Conservation (phyloP, 495 filamentous ascomycete species). For the Tuber brumale region DNA sequence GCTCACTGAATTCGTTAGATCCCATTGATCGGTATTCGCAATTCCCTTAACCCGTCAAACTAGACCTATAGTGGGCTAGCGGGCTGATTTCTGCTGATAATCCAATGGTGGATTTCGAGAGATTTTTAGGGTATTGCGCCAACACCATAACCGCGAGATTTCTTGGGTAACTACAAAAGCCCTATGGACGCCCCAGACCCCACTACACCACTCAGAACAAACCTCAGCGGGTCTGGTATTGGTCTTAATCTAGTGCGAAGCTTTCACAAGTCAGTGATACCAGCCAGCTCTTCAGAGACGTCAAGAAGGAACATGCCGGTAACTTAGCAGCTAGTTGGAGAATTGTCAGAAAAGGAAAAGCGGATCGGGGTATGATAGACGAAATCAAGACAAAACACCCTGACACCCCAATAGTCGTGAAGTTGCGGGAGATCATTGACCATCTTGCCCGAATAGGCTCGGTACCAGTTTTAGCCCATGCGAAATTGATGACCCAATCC, state of each 20-base stretch:
- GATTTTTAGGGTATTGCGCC: background rate
- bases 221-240: background rate
- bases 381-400: background rate
- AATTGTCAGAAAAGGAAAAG: background rate
- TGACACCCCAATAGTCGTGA: background rate
- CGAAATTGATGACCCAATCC: background rate
- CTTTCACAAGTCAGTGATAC: background rate
- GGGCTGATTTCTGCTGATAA: background rate
- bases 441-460: background rate
- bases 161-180: background rate
- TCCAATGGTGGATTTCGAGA: background rate
- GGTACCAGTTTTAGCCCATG: background rate
- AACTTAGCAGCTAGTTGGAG: background rate
- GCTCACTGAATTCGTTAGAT: too few relatives aligned
- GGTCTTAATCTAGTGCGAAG: background rate
- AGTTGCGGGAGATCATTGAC: background rate
- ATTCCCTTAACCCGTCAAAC: background rate
- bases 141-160: background rate
- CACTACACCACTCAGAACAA: background rate
- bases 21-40: too few relatives aligned
- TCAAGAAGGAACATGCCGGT: background rate
- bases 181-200: background rate
- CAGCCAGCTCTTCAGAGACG: background rate
- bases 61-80: background rate
- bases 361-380: background rate